Evolutionary conservation across 2,329 filamentous ascomycete genomes (phyloP), one percentile per base, ranked within the genome.

Genomic region (Aureobasidium melanogenum): DNA sequence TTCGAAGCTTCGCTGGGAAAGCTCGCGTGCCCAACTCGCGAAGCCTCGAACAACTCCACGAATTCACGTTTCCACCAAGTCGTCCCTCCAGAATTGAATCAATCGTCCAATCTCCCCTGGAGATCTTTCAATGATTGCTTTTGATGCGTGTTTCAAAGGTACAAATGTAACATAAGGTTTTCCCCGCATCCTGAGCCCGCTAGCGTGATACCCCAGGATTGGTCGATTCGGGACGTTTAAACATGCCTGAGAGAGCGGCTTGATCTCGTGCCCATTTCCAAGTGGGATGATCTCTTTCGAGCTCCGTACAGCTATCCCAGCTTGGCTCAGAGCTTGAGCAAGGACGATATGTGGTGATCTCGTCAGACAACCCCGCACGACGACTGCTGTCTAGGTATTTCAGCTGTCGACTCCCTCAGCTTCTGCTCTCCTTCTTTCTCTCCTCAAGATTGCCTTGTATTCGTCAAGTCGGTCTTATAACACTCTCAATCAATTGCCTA

Each of bases 281-380:
- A 46, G 44, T 60, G 57, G 48, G 47, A 43, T 60, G 57, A 60
- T 55, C 39, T 55, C 24, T 24, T 36, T 32, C 28, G 56, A 59
- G 56, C 56, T 59, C 28, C 50, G 38, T 28, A 44, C 24, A 61
- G 58, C 58, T 47, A 17, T 61, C 39, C 30, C 39, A 56, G 52
- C 60, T 62, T 50, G 60, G 52, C 41, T 51, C 32, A 28, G 51
- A 62, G 60, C 60, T 62, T 62, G 51, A 57, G 60, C 51, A 56
- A 57, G 51, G 60, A 47, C 60, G 28, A 46, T 19, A n/a, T 52
- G 30, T 34, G 41, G 30, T 43, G 24, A 26, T 55, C 59, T 28
- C 28, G 59, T 61, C 59, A 47, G 48, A 55, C 50, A 55, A 61
- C 59, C 60, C 60, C 60, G 60, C 60, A 57, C 60, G 22, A 50